phyloP scores from a whole-genome alignment of 2,329 filamentous ascomycete species.

The Monilinia aucupariae region DNA sequence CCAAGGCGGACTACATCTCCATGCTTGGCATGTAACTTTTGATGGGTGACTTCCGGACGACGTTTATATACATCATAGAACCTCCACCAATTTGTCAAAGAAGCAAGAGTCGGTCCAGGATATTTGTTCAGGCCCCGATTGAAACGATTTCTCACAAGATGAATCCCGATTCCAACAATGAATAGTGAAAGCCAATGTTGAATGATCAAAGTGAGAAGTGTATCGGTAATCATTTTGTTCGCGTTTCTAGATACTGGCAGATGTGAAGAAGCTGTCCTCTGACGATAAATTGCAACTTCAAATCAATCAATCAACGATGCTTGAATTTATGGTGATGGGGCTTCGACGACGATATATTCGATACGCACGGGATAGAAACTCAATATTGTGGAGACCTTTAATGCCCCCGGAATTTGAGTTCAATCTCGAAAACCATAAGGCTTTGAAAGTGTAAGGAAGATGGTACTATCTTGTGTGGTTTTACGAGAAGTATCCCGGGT shows the following conservation, averaged over 20 bases:
- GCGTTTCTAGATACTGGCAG: neutral
- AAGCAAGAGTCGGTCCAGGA: constrained; percentile 66
- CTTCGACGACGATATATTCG: neutral
- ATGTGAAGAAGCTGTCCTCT: no score
- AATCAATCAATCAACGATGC: neutral
- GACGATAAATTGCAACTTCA: neutral
- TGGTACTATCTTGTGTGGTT: neutral
- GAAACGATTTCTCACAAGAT: constrained; percentile 46
- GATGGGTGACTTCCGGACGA: constrained; percentile 62
- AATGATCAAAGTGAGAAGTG: neutral
- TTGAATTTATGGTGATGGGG: neutral
- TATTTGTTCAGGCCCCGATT: constrained; percentile 61
- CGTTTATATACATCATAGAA: constrained; percentile 62
- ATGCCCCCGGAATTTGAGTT: neutral
- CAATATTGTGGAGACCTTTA: neutral
- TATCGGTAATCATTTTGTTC: constrained; percentile 11
- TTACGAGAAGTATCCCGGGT: no score
- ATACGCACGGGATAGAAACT: neutral
- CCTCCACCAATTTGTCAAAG: constrained; percentile 67
- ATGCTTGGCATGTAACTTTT: constrained; percentile 62
- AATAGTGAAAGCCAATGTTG: constrained; percentile 41
- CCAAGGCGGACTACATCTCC: constrained; percentile 71
- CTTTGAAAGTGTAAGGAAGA: neutral
- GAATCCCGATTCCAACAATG: constrained; percentile 36
- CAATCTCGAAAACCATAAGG: neutral